phyloP scores from a whole-genome alignment of 1,284 basidiomycete species.

The Porphyrellus sp. region DNA sequence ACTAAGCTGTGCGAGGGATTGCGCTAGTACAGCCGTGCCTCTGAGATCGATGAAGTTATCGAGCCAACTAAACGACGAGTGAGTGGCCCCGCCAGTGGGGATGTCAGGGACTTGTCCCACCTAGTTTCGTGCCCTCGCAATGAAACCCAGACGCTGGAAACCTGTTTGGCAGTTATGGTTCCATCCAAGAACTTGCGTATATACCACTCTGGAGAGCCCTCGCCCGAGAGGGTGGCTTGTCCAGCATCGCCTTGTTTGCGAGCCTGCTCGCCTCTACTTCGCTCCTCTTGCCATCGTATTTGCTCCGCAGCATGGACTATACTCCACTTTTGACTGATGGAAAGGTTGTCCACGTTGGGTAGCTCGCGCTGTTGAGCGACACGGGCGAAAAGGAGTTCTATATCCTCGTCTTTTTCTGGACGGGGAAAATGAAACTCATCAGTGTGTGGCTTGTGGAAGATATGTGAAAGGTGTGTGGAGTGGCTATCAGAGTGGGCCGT shows the following conservation, averaged over 20 bases:
- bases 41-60: conserved; percentile 73
- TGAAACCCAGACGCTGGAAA: conserved; percentile 74
- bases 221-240: conserved; percentile 47
- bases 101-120: conserved; percentile 39
- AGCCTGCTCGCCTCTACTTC: conserved; percentile 54
- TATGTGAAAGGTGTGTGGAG: conserved; percentile 52
- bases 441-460: conserved; percentile 49
- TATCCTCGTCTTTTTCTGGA: conserved; percentile 69
- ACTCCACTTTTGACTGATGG: conserved; percentile 89
- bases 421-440: conserved; percentile 74
- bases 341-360: conserved; percentile 54
- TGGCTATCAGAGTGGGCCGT: conserved; percentile 50
- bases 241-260: conserved; percentile 59
- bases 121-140: conserved; percentile 79
- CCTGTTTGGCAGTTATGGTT: conserved; percentile 80
- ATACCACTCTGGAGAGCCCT: conserved; percentile 83
- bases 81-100: conserved; percentile 7
- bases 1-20: conserved; percentile 74
- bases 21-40: conserved; percentile 84
- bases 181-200: conserved; percentile 87
- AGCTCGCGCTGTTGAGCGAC: conserved; percentile 69
- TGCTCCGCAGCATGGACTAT: conserved; percentile 86
- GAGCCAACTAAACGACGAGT: conserved; percentile 64
- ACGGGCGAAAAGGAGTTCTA: conserved; percentile 75
- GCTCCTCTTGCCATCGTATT: conserved; percentile 74